A percentile compares a stretch with the other conserved stretches of the same genome.
Evolutionary conservation across 2,329 filamentous ascomycete species (phyloP).

Genomic region (Colletotrichum lupini): DNA sequence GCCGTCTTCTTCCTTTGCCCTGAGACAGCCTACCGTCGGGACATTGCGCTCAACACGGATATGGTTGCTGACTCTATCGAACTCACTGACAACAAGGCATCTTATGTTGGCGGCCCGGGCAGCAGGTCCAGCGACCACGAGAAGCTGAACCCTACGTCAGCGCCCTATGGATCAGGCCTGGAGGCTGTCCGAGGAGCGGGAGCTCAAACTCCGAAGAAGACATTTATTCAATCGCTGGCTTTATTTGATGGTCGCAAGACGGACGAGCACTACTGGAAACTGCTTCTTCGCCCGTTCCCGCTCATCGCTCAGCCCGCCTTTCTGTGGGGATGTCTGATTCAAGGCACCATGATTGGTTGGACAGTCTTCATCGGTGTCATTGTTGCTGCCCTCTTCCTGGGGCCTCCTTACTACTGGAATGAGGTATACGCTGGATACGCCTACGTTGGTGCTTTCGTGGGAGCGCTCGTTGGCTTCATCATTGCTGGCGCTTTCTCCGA

Average conservation of each 20-base stretch:
- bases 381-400: slow-evolving; percentile 83
- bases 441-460: slow-evolving; percentile 87
- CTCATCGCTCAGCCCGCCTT: slow-evolving; percentile 88
- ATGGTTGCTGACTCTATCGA: slow-evolving; percentile 54
- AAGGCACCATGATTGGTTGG: slow-evolving; percentile 94
- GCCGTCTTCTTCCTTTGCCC: slow-evolving; percentile 83
- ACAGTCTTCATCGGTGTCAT: slow-evolving; percentile 92
- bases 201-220: slow-evolving; percentile 59
- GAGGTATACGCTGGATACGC: slow-evolving; percentile 87
- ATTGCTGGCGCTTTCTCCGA: slow-evolving; percentile 82
- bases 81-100: neutral
- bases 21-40: slow-evolving; percentile 79
- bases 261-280: slow-evolving; percentile 75
- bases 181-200: slow-evolving; percentile 28
- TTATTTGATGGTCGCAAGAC: slow-evolving; percentile 87
- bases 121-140: neutral
- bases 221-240: slow-evolving; percentile 69
- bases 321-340: slow-evolving; percentile 81
- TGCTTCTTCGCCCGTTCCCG: slow-evolving; percentile 80
- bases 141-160: neutral
- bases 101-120: neutral
- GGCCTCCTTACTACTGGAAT: slow-evolving; percentile 83
- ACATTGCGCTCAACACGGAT: slow-evolving; percentile 76
- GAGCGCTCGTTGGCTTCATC: slow-evolving; percentile 80
- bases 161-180: neutral